Percentiles rank a stretch among this genome's conserved stretches.
Evolutionary conservation across 2,329 filamentous ascomycete species (phyloP).

Genomic region (Tolypocladium cylindrosporum): DNA sequence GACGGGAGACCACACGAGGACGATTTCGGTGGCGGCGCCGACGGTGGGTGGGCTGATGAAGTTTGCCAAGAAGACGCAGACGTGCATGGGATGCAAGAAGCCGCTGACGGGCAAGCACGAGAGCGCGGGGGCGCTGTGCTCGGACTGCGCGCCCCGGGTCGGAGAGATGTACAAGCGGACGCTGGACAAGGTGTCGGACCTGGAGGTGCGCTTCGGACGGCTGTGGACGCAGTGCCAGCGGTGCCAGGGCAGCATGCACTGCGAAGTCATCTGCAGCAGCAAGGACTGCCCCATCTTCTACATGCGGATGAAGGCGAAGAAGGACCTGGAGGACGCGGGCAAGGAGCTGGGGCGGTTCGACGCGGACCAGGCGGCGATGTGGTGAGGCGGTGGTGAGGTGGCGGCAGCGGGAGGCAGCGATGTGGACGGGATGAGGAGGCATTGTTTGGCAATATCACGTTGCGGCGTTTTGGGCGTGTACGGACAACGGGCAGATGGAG

Average conservation of each 20-base stretch:
- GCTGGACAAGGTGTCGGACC: slow-evolving; percentile 75
- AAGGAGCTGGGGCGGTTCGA: slow-evolving; percentile 89
- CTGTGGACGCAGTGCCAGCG: slow-evolving; percentile 98
- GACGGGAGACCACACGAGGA: slow-evolving; percentile 88
- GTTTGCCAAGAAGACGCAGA: slow-evolving; percentile 94
- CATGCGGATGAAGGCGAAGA: slow-evolving; percentile 99
- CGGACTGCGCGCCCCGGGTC: slow-evolving; percentile 72
- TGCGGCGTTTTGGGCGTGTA: neutral
- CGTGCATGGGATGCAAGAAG: slow-evolving; percentile 99
- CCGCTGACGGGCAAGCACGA: slow-evolving; percentile 74
- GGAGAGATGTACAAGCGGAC: slow-evolving; percentile 93
- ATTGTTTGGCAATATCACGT: neutral
- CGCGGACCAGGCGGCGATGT: slow-evolving; percentile 62
- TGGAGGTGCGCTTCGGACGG: slow-evolving; percentile 85
- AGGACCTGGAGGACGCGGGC: slow-evolving; percentile 90
- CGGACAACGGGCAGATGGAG: neutral
- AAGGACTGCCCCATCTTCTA: slow-evolving; percentile 99
- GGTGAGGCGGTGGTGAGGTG: slow-evolving; percentile 21
- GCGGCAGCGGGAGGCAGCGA: slow-evolving; percentile 48
- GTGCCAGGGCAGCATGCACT: slow-evolving; percentile 96
- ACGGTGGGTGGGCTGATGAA: slow-evolving; percentile 94
- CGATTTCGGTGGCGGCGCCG: slow-evolving; percentile 85
- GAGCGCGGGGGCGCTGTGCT: slow-evolving; percentile 75
- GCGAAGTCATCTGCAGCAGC: slow-evolving; percentile 93
- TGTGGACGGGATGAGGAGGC: slow-evolving; percentile 26